Percentiles rank a stretch among this genome's conserved stretches.
Evolutionary conservation across 73 alveolate genomes (phyloP).

Genomic region (Durusdinium trenchii): DNA sequence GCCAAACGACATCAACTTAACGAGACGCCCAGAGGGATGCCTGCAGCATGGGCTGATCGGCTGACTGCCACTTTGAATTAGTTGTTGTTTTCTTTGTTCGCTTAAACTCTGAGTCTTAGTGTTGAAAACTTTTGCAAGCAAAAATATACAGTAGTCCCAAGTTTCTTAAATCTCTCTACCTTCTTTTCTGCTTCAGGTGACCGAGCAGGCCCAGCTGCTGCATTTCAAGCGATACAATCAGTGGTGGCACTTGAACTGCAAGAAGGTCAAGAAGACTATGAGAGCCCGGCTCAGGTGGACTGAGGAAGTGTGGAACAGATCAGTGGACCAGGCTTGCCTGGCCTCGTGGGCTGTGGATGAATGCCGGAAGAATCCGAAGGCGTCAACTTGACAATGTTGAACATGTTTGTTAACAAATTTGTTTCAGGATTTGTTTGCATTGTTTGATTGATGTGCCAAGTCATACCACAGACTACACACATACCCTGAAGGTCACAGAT

Average conservation of each 20-base stretch:
- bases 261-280: neutral
- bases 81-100: too few species aligned
- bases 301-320: neutral
- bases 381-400: neutral
- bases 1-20: constrained; percentile 28
- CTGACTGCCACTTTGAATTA: neutral
- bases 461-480: too few species aligned
- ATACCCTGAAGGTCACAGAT: neutral
- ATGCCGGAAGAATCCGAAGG: neutral
- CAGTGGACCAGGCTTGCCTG: constrained; percentile 33
- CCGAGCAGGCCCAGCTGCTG: constrained; percentile 1
- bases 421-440: neutral
- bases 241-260: constrained; percentile 9
- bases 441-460: neutral
- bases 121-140: too few species aligned
- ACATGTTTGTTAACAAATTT: too few species aligned
- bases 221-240: constrained; percentile 18
- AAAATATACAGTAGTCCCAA: too few species aligned
- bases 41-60: neutral
- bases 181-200: too few species aligned
- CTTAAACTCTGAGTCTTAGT: too few species aligned
- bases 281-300: neutral
- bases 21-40: constrained; percentile 10
- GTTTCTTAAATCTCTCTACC: too few species aligned
- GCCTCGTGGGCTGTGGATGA: neutral